Percentiles rank a stretch among this genome's conserved stretches.
These are phyloP conservation scores for Acer saccharum DNA, from an alignment of 345 rosid species.

Conservation along the genomic window DNA sequence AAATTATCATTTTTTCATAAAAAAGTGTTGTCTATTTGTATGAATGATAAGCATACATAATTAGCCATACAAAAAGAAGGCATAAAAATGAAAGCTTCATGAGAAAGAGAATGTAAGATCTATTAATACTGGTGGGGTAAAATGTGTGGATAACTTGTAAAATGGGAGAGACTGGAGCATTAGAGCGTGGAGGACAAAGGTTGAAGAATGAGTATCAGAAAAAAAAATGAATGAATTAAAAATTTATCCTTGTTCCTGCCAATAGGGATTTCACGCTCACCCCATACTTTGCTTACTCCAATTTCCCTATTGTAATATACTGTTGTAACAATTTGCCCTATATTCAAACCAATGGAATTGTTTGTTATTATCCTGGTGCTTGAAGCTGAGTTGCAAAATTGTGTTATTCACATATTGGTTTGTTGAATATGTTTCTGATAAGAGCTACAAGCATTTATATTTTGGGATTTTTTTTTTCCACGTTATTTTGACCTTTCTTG, in stretches of 20 bases:
- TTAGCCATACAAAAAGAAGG: background rate
- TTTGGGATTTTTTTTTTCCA: background rate
- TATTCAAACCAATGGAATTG: too few species aligned
- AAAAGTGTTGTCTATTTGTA: background rate
- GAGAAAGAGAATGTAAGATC: background rate
- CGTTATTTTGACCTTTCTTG: background rate
- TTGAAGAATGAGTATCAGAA: too few species aligned
- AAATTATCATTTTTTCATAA: background rate
- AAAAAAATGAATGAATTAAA: too few species aligned
- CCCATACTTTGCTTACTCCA: background rate
- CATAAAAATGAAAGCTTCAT: background rate
- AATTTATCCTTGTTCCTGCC: too few species aligned
- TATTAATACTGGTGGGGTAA: background rate
- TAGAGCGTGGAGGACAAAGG: too few species aligned
- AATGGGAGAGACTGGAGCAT: background rate
- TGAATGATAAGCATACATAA: background rate
- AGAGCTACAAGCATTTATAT: background rate
- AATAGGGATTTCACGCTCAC: too few species aligned
- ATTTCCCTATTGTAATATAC: background rate
- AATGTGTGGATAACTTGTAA: background rate
- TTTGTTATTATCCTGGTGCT: too few species aligned
- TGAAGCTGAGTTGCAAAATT: too few species aligned
- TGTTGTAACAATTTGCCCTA: background rate
- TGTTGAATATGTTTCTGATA: background rate
- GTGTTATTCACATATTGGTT: background rate